phyloP scores from a whole-genome alignment of 1,284 basidiomycete species.

The Sporisorium reilianum region DNA sequence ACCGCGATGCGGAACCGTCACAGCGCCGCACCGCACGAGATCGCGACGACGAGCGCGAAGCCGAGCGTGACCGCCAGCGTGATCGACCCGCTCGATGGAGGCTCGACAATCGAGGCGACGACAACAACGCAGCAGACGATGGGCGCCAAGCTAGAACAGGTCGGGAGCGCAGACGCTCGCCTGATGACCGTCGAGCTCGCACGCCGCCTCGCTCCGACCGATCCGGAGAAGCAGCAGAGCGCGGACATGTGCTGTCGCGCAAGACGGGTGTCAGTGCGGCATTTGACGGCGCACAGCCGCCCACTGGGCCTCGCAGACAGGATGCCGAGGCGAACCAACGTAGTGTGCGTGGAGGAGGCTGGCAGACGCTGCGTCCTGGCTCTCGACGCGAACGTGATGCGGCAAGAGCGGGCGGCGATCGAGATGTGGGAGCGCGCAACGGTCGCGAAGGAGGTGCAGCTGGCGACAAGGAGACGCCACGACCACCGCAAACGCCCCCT shows the following conservation, averaged over 20 bases:
- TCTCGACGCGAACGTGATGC: conserved; percentile 17
- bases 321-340: conserved; percentile 28
- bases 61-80: conserved; percentile 16
- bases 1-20: conserved; percentile 11
- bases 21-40: conserved; percentile 9
- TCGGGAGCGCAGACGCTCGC: conserved; percentile 14
- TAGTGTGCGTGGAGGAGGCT: conserved; percentile 35
- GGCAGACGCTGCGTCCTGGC: conserved; percentile 41
- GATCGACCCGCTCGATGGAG: conserved; percentile 40
- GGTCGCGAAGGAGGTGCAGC: conserved; percentile 11
- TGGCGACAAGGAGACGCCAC: neutral
- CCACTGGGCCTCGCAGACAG: conserved; percentile 30
- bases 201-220: conserved; percentile 16
- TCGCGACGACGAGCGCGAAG: conserved; percentile 9
- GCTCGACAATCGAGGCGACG: conserved; percentile 15
- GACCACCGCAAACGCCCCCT: conserved; percentile 1
- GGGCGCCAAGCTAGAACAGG: neutral
- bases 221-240: conserved; percentile 19
- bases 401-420: neutral
- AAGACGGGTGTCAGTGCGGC: conserved; percentile 21
- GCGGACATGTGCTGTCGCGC: conserved; percentile 33
- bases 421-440: conserved; percentile 1
- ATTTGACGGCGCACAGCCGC: conserved; percentile 23
- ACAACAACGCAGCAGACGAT: neutral
- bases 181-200: conserved; percentile 17